Evolutionary conservation across 371 early-diverging fungal genomes (phyloP).

Genomic region (Gilbertella persicaria): DNA sequence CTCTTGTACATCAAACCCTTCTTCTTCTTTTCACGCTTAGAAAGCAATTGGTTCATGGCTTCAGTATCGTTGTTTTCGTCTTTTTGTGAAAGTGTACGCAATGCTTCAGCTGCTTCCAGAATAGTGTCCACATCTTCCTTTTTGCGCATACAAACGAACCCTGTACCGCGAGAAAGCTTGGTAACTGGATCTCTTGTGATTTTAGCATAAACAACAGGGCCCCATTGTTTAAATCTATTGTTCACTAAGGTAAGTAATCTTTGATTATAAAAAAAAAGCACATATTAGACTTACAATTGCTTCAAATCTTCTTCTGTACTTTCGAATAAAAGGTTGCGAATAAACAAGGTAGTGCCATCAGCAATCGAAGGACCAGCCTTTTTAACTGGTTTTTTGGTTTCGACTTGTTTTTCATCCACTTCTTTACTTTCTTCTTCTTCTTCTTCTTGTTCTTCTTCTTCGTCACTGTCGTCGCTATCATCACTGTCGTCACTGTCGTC

Average conservation of each 20-base stretch:
- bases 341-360: constrained; percentile 84
- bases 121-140: constrained; percentile 75
- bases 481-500: constrained; percentile 45
- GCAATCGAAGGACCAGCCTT: constrained; percentile 41
- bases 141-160: constrained; percentile 86
- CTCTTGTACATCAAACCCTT: constrained; percentile 61
- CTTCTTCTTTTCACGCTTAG: constrained; percentile 54
- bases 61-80: constrained; percentile 41
- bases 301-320: constrained; percentile 81
- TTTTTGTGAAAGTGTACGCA: constrained; percentile 43
- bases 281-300: constrained; percentile 56
- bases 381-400: not conserved
- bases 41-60: constrained; percentile 35
- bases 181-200: constrained; percentile 83
- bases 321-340: constrained; percentile 91
- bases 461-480: constrained; percentile 48
- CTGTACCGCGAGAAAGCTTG: constrained; percentile 87
- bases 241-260: not conserved
- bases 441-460: constrained; percentile 34
- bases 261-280: not conserved
- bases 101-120: constrained; percentile 65
- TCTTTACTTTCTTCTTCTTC: constrained; percentile 34
- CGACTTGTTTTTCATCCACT: constrained; percentile 15
- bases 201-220: constrained; percentile 79
- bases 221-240: constrained; percentile 65